Conservation (phyloP, 1,284 basidiomycete species). For the Trametes pubescens region DNA sequence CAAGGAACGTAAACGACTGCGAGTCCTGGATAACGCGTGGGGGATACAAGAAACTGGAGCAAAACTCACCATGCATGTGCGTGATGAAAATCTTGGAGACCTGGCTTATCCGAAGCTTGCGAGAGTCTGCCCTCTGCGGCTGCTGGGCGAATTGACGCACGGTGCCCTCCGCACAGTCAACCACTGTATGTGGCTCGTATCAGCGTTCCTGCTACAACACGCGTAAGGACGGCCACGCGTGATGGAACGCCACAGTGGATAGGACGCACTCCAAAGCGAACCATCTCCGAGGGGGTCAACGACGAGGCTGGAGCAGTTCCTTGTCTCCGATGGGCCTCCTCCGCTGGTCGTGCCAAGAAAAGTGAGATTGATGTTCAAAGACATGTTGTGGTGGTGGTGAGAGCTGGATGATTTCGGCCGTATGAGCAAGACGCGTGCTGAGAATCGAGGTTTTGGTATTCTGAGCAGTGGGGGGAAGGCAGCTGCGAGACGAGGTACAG, state of each 20-base stretch:
- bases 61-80: slow-evolving; percentile 79
- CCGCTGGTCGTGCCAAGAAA: slow-evolving; percentile 81
- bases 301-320: slow-evolving; percentile 77
- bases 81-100: slow-evolving; percentile 86
- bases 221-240: neutral
- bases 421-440: neutral
- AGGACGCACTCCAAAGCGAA: slow-evolving; percentile 68
- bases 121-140: slow-evolving; percentile 36
- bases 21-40: neutral
- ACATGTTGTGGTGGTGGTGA: slow-evolving; percentile 21
- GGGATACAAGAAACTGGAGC: neutral
- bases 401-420: neutral
- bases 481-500: neutral
- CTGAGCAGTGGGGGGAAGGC: neutral
- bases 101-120: slow-evolving; percentile 56
- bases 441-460: neutral
- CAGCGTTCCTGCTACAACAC: slow-evolving; percentile 2
- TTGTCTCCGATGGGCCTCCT: slow-evolving; percentile 71
- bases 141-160: slow-evolving; percentile 59
- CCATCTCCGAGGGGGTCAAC: slow-evolving; percentile 62
- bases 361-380: slow-evolving; percentile 49
- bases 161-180: slow-evolving; percentile 91
- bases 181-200: slow-evolving; percentile 58
- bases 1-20: too few species aligned
- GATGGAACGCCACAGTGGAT: neutral